These are phyloP conservation scores for Candida endomychidarum DNA, from an alignment of 805 yeast species.

Conservation along the genomic window DNA sequence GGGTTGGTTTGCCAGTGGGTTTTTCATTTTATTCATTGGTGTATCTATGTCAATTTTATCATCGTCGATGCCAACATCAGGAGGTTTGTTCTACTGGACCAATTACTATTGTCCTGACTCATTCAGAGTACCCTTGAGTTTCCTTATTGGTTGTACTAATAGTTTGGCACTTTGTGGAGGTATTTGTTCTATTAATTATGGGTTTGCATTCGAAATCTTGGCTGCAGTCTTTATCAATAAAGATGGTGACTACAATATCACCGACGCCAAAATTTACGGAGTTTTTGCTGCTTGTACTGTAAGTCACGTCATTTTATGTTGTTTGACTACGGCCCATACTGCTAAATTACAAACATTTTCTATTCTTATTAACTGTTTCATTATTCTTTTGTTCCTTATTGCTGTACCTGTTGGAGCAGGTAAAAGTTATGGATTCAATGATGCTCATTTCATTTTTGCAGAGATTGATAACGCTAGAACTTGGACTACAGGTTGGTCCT, in stretches of 20 bases:
- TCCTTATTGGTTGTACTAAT: conserved; percentile 65
- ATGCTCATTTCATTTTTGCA: conserved; percentile 51
- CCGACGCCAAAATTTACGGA: conserved; percentile 58
- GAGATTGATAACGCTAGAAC: conserved; percentile 48
- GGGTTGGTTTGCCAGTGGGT: conserved; percentile 68
- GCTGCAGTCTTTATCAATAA: conserved; percentile 56
- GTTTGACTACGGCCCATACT: conserved; percentile 54
- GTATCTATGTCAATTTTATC: conserved; percentile 65
- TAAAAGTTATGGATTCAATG: conserved; percentile 22
- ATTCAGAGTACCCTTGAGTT: conserved; percentile 53
- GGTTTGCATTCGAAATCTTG: conserved; percentile 58
- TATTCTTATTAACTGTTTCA: conserved; percentile 50
- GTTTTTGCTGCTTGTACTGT: conserved; percentile 62
- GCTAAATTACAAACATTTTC: conserved; percentile 62
- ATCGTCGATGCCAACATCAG: conserved; percentile 71
- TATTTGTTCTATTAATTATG: conserved; percentile 66
- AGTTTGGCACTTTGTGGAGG: conserved; percentile 67
- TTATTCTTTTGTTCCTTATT: conserved; percentile 56
- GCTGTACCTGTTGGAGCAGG: conserved; percentile 64
- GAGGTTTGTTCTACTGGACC: conserved; percentile 56
- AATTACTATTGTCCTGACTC: conserved; percentile 61
- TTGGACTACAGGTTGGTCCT: conserved; percentile 47
- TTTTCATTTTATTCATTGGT: conserved; percentile 59
- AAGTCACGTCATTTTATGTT: conserved; percentile 52
- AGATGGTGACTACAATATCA: conserved; percentile 56